These are phyloP conservation scores for Mimosa bimucronata DNA, from an alignment of 306 rosid genomes.

Conservation along the genomic window DNA sequence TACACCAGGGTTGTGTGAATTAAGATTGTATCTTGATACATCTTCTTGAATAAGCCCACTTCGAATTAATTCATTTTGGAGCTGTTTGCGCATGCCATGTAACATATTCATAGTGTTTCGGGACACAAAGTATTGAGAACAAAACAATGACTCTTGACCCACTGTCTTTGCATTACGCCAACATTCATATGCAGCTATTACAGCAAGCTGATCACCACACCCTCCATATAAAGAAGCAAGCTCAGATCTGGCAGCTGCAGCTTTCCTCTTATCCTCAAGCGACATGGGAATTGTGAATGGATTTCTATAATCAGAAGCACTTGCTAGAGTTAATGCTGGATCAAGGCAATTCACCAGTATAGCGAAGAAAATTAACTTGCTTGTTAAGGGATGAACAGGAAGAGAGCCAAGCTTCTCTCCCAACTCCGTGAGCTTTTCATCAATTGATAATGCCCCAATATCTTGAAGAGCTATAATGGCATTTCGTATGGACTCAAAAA, in stretches of 20 bases:
- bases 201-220: slow-evolving; percentile 82
- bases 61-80: slow-evolving; percentile 67
- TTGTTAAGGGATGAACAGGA: slow-evolving; percentile 88
- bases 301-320: slow-evolving; percentile 81
- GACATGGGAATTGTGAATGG: slow-evolving; percentile 86
- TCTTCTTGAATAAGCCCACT: slow-evolving; percentile 65
- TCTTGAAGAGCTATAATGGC: slow-evolving; percentile 82
- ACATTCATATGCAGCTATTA: slow-evolving; percentile 82
- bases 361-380: slow-evolving; percentile 92
- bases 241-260: slow-evolving; percentile 64
- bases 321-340: slow-evolving; percentile 95
- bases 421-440: slow-evolving; percentile 76
- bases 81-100: slow-evolving; percentile 79
- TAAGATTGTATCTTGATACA: slow-evolving; percentile 58
- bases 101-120: slow-evolving; percentile 69
- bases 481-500: slow-evolving; percentile 73
- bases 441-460: slow-evolving; percentile 82
- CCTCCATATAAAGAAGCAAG: slow-evolving; percentile 84
- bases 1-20: slow-evolving; percentile 72
- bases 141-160: slow-evolving; percentile 63
- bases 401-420: slow-evolving; percentile 91
- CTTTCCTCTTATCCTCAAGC: slow-evolving; percentile 60
- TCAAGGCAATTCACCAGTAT: slow-evolving; percentile 92
- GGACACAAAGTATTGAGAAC: slow-evolving; percentile 69
- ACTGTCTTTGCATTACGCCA: slow-evolving; percentile 71